Percentiles rank a stretch among this genome's conserved stretches.
These are phyloP conservation scores for Basidioascus undulatus DNA, from an alignment of 768 basidiomycete genomes.

Conservation along the genomic window DNA sequence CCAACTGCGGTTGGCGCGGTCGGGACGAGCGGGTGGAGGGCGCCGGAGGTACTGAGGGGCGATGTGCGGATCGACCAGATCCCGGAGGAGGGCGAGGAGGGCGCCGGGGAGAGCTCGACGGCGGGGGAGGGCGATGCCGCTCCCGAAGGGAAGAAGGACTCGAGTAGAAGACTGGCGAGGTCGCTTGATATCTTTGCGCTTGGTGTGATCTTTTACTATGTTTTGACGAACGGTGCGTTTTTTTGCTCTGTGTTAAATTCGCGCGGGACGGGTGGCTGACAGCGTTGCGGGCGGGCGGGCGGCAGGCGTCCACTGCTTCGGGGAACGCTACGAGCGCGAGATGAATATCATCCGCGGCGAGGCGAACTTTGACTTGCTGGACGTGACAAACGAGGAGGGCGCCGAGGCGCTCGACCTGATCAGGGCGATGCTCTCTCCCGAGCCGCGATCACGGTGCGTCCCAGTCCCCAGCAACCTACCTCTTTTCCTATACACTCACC, in stretches of 20 bases:
- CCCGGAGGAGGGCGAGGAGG: slow-evolving; percentile 5
- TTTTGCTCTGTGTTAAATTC: neutral
- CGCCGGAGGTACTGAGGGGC: slow-evolving; percentile 81
- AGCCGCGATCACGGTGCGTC: slow-evolving; percentile 47
- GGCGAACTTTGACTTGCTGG: slow-evolving; percentile 43
- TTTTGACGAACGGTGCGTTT: neutral
- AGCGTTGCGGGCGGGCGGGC: too few relatives aligned
- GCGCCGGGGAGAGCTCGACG: slow-evolving; percentile 19
- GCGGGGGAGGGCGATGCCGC: slow-evolving; percentile 30
- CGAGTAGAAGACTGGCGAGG: slow-evolving; percentile 51
- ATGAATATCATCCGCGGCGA: slow-evolving; percentile 70
- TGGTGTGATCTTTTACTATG: slow-evolving; percentile 80
- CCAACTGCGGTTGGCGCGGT: slow-evolving; percentile 80
- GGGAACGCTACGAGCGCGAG: slow-evolving; percentile 78
- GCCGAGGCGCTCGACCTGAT: slow-evolving; percentile 73
- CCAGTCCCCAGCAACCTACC: neutral
- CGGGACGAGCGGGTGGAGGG: slow-evolving; percentile 91
- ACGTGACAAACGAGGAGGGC: slow-evolving; percentile 75
- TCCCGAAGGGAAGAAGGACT: slow-evolving; percentile 24
- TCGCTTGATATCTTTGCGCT: slow-evolving; percentile 90
- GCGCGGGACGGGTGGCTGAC: too few relatives aligned
- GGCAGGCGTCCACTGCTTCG: slow-evolving; percentile 84
- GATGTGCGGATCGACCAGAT: slow-evolving; percentile 59
- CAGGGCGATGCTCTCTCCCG: slow-evolving; percentile 45
- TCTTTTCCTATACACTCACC: neutral